Conservation (phyloP, 2,329 filamentous ascomycete genomes). For the Phialophora verrucosa region DNA sequence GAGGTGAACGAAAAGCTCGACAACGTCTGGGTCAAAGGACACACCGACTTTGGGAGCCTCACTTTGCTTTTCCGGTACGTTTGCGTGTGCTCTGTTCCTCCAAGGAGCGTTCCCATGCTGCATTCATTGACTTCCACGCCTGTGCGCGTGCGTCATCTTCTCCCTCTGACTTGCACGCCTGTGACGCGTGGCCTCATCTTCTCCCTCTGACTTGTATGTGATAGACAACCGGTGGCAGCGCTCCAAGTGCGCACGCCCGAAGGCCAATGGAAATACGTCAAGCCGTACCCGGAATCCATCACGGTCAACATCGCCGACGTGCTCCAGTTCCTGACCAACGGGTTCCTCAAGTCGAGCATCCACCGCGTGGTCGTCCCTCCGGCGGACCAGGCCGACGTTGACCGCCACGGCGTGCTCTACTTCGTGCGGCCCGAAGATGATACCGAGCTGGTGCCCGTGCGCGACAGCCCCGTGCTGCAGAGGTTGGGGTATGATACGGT, state of each 20-base stretch:
- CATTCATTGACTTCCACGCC: too few relatives aligned
- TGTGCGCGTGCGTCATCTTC: neutral
- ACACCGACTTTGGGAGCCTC: conserved; percentile 63
- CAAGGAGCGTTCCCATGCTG: too few relatives aligned
- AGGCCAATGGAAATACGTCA: conserved; percentile 57
- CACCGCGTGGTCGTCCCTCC: conserved; percentile 59
- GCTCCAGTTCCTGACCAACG: conserved; percentile 55
- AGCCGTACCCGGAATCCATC: conserved; percentile 54
- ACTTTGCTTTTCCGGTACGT: conserved; percentile 57
- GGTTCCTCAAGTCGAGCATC: conserved; percentile 58
- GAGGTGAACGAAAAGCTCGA: conserved; percentile 55
- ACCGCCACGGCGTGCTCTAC: conserved; percentile 53
- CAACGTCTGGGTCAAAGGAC: conserved; percentile 55
- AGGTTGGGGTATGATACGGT: conserved; percentile 41
- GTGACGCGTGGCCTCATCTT: neutral
- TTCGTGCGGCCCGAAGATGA: conserved; percentile 52
- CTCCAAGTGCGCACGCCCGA: conserved; percentile 59
- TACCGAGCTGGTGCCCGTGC: conserved; percentile 42
- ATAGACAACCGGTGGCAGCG: conserved; percentile 60
- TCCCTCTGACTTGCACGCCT: neutral
- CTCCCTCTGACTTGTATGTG: neutral
- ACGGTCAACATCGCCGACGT: conserved; percentile 60
- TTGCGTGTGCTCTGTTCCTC: too few relatives aligned
- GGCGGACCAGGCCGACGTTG: conserved; percentile 53
- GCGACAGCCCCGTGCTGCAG: conserved; percentile 43